These are phyloP conservation scores for Artemisia annua DNA, from an alignment of 129 eudicot genomes.

Conservation along the genomic window DNA sequence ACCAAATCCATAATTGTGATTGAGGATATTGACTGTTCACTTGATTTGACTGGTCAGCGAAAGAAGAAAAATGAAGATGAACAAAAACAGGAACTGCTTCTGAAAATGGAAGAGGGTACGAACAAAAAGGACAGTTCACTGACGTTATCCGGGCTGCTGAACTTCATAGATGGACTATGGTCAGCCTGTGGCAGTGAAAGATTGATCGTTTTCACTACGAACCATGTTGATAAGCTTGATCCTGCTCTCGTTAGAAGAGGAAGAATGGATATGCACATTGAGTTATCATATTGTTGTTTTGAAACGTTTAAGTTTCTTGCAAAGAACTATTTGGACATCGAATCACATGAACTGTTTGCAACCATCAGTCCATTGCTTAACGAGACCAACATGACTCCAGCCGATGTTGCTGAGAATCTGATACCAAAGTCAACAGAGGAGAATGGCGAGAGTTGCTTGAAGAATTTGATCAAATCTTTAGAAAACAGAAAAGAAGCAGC, in stretches of 20 bases:
- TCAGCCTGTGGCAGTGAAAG: constrained; percentile 40
- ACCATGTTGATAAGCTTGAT: constrained; percentile 28
- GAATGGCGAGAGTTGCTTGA: constrained; percentile 21
- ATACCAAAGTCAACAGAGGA: constrained; percentile 32
- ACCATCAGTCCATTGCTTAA: constrained; percentile 17
- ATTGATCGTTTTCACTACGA: constrained; percentile 26
- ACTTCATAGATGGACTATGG: constrained; percentile 33
- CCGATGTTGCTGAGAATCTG: constrained; percentile 35
- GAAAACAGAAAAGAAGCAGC: constrained; percentile 20
- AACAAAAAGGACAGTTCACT: constrained; percentile 27
- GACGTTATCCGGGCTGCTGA: constrained; percentile 29
- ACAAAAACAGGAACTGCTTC: constrained; percentile 3
- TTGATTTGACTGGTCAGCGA: constrained; percentile 31
- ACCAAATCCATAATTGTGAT: constrained; percentile 35
- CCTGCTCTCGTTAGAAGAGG: constrained; percentile 30
- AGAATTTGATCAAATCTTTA: constrained; percentile 18
- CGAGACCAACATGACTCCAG: constrained; percentile 30
- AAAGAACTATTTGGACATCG: constrained; percentile 21
- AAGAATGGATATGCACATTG: constrained; percentile 31
- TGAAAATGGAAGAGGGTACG: background rate
- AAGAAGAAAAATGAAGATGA: constrained; percentile 20
- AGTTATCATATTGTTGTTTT: constrained; percentile 22
- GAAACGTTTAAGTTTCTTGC: constrained; percentile 27
- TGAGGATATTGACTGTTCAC: constrained; percentile 40
- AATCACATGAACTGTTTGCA: constrained; percentile 26